phyloP scores from a whole-genome alignment of 2,329 filamentous ascomycete genomes.

The Tolypocladium tropicale region DNA sequence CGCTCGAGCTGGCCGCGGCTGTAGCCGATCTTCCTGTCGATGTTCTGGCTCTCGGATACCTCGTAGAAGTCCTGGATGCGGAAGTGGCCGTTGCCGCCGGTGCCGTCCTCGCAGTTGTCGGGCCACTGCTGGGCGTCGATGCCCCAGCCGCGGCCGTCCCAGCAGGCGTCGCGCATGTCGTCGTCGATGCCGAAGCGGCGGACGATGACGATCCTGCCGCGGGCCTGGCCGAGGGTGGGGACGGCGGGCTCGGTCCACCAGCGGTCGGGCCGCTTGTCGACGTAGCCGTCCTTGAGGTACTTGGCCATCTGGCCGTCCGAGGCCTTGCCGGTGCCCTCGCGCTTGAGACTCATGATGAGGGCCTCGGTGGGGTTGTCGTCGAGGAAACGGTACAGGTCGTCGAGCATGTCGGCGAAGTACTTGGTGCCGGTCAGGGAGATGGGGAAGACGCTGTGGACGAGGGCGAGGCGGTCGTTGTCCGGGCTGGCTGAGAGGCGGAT shows the following conservation, averaged over 20 bases:
- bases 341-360: conserved; percentile 79
- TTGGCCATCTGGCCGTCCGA: conserved; percentile 70
- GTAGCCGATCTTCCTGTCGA: conserved; percentile 69
- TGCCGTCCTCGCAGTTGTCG: conserved; percentile 75
- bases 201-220: conserved; percentile 76
- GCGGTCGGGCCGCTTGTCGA: conserved; percentile 38
- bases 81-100: conserved; percentile 59
- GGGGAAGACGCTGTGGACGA: conserved; percentile 87
- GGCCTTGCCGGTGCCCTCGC: conserved; percentile 74
- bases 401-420: conserved; percentile 64
- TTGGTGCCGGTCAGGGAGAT: conserved; percentile 74
- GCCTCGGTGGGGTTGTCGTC: conserved; percentile 69
- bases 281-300: conserved; percentile 66
- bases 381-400: conserved; percentile 65
- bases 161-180: conserved; percentile 34
- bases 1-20: conserved; percentile 68
- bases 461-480: conserved; percentile 56
- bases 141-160: conserved; percentile 42
- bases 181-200: conserved; percentile 65
- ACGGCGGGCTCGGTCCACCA: conserved; percentile 77
- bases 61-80: conserved; percentile 95
- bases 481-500: conserved; percentile 56
- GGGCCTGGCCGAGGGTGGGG: conserved; percentile 66
- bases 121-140: conserved; percentile 64
- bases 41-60: conserved; percentile 62